Evolutionary conservation across 495 filamentous ascomycete genomes (phyloP), one percentile per base, ranked within the genome.

Genomic region (Penicillium roqueforti): DNA sequence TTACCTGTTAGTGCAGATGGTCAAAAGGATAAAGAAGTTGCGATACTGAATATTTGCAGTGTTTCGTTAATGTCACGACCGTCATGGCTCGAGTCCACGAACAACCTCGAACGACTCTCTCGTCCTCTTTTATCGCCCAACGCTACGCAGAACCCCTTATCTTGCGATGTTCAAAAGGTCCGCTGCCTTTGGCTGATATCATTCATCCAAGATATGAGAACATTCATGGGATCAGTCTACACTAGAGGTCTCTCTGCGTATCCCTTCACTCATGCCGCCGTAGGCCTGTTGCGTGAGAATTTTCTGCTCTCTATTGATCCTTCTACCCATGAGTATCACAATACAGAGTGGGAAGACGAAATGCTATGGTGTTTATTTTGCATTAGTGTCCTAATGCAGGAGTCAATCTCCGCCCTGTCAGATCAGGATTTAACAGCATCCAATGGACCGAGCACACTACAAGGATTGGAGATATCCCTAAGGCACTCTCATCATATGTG

Each of bases 131-230:
- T 44, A 4, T 44, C 46, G 20, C 43, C 51, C 13, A 43, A 41
- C 23, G 43, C 37, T 38, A 44, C 48, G 9, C 48, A 49, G 10
- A 49, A 47, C 31, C 18, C 26, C 43, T 44, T 29, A 26, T 61
- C 51, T 20, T 38, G 55, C 7, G 65, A 68, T 25, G 16, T 65
- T 13, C 59, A 65, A 26, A 65, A 65, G 41, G 47, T 68, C 18
- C 62, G 65, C 36, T 66, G 59, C 29, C 42, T 68, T 20, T 68
- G 65, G 65, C 39, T 68, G 39, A 65, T 68, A 53, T 68, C 65
- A 31, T 68, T 68, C 32, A 61, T 68, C 5, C 65, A 68, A 41
- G 65, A 68, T 26, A 61, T 68, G 57, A 53, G 65, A 22, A 66
- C 54, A 2, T 58, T 68, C 25, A 65, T 66, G 65, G 62, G 56